Conservation (phyloP, 768 basidiomycete genomes). For the Auricularia sp. region DNA sequence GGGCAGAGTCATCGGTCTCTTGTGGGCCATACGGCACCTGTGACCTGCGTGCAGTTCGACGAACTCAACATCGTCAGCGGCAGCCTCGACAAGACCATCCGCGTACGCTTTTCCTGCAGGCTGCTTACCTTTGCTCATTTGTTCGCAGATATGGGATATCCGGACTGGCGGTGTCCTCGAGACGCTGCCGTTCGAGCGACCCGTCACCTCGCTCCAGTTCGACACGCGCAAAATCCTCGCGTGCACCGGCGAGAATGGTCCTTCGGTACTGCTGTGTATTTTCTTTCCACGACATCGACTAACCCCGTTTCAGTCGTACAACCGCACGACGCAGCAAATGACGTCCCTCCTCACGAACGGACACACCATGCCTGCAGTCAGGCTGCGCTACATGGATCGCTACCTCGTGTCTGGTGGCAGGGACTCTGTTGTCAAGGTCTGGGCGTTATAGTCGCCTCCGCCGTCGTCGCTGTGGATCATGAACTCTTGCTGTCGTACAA, state of each 20-base stretch:
- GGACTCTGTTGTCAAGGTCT: constrained; percentile 81
- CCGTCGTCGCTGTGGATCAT: too few species aligned
- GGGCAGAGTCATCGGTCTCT: constrained; percentile 93
- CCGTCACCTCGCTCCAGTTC: constrained; percentile 86
- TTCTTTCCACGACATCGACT: background rate
- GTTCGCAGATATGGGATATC: constrained; percentile 84
- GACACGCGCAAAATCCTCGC: constrained; percentile 89
- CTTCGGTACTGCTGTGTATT: constrained; percentile 49
- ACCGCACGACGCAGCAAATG: constrained; percentile 86
- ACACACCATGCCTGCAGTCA: constrained; percentile 82
- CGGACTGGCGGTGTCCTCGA: constrained; percentile 82
- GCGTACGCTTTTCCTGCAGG: constrained; percentile 39
- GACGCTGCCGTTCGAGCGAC: constrained; percentile 82
- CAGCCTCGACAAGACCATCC: constrained; percentile 84
- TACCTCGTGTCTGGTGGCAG: constrained; percentile 87
- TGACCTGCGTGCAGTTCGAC: constrained; percentile 92
- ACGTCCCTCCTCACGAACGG: constrained; percentile 81
- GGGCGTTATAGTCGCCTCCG: constrained; percentile 56
- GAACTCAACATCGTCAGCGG: constrained; percentile 89
- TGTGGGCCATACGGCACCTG: constrained; percentile 83
- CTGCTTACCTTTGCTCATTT: background rate
- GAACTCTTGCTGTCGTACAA: too few species aligned
- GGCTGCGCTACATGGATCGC: constrained; percentile 89
- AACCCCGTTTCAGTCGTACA: constrained; percentile 58
- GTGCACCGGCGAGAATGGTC: constrained; percentile 85